These are phyloP conservation scores for Colletotrichum gigasporum DNA, from an alignment of 2,329 filamentous ascomycete species.

Conservation along the genomic window DNA sequence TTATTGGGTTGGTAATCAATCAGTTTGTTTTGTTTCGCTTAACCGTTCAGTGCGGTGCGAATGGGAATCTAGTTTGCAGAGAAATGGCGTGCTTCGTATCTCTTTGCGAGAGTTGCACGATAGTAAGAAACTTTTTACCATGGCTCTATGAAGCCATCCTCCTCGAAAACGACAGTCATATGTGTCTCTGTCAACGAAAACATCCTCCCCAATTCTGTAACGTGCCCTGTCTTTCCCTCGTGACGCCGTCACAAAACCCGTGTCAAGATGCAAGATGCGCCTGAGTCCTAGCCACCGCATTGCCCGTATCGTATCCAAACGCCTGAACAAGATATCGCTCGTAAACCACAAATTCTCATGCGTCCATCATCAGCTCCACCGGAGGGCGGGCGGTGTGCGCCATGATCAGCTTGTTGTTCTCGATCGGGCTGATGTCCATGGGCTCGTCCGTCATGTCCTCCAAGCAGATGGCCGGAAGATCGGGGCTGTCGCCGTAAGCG, in stretches of 20 bases:
- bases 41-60: background rate
- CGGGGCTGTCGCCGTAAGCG: constrained; percentile 59
- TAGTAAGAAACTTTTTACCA: constrained; percentile 11
- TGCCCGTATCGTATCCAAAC: constrained; percentile 16
- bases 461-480: constrained; percentile 72
- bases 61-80: constrained; percentile 24
- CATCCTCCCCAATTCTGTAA: background rate
- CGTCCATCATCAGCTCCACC: constrained; percentile 67
- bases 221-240: constrained; percentile 7
- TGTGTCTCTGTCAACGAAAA: background rate
- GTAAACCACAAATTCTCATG: constrained; percentile 27
- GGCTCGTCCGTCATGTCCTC: constrained; percentile 72
- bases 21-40: constrained; percentile 21
- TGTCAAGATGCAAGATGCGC: constrained; percentile 21
- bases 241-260: constrained; percentile 26
- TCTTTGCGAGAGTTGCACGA: background rate
- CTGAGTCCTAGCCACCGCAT: background rate
- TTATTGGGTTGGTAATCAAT: background rate
- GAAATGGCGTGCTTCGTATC: constrained; percentile 6
- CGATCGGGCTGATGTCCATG: constrained; percentile 52
- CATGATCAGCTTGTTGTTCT: constrained; percentile 57
- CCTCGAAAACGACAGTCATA: constrained; percentile 18
- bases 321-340: constrained; percentile 19
- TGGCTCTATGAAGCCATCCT: constrained; percentile 4
- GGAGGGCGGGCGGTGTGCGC: constrained; percentile 71